phyloP scores from a whole-genome alignment of 805 yeast species.

The Starmerella davenportii region DNA sequence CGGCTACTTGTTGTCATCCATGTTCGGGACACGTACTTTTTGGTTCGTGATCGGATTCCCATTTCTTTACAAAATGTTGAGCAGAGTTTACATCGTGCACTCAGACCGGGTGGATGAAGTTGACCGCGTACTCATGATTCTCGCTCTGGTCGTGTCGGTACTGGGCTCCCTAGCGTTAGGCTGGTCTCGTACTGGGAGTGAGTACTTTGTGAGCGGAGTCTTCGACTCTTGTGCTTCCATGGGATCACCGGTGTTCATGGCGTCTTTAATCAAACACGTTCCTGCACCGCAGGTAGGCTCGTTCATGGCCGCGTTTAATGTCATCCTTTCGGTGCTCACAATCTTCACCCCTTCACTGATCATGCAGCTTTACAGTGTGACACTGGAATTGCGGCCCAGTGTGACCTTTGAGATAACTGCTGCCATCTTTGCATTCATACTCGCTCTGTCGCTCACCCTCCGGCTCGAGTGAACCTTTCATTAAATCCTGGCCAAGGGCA shows the following conservation, averaged over 20 bases:
- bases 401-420: slow-evolving; percentile 14
- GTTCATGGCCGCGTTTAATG: slow-evolving; percentile 19
- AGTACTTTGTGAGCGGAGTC: slow-evolving; percentile 16
- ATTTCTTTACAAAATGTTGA: slow-evolving; percentile 10
- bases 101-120: slow-evolving; percentile 14
- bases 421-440: slow-evolving; percentile 5
- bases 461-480: too few species aligned
- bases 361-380: slow-evolving; percentile 15
- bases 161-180: slow-evolving; percentile 16
- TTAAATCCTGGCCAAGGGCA: too few species aligned
- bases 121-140: slow-evolving; percentile 14
- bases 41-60: slow-evolving; percentile 19
- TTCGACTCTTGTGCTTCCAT: slow-evolving; percentile 19
- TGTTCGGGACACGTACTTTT: slow-evolving; percentile 18
- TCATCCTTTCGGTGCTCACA: slow-evolving; percentile 7
- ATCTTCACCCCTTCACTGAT: slow-evolving; percentile 14
- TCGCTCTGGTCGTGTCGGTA: slow-evolving; percentile 15
- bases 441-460: too few species aligned
- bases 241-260: slow-evolving; percentile 19
- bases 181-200: slow-evolving; percentile 13
- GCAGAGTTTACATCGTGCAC: slow-evolving; percentile 10
- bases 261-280: slow-evolving; percentile 19
- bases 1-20: slow-evolving; percentile 20
- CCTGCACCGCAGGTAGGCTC: slow-evolving; percentile 19
- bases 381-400: slow-evolving; percentile 10